Base-by-base conservation (phyloP, 192 early-diverging fungal genomes). In the Mortierella antarctica region DNA sequence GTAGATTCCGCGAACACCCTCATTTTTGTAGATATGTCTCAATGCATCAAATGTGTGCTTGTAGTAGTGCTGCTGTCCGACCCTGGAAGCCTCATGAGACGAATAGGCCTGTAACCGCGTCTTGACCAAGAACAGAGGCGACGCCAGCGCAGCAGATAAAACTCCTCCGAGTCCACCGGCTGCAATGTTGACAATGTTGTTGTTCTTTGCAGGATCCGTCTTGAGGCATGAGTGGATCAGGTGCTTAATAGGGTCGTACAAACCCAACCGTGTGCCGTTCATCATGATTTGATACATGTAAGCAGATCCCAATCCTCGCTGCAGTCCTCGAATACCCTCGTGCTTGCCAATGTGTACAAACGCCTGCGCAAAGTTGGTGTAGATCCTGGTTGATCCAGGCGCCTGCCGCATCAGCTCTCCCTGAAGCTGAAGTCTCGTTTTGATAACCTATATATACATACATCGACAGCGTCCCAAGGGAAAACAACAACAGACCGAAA, bases 361-460 rank as follows among this genome's bases (percentile, higher is more conserved):
- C 20, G 95, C 93, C 69, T 92, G 89, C 42, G 93, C 85, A 46
- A 93, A 91, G 67, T 93, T 95, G 70, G 85, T 89, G 83, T 97
- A 97, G 23, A 91, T 86, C 59, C 81, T 64, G 12, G 69, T 68
- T 31, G 82, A 60, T 70, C 82, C 86, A 18, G 85, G 60, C 65
- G 85, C 87, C 20, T 80, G 83, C 31, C 83, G 79, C 17, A 90
- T 88, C 67, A 95, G 86, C 82, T 99, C 96, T 49, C 96, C 96
- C 83, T 98, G 97, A 49, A 98, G 87, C 82, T 98, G 97, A 57
- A 98, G 86, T 44, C 97, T 91, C 14, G 94, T 96, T 80, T 98
- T 98, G 42, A 96, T 95, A 0, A 98, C 92, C 93, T 64, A n/a
- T n/a, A n/a, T n/a, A n/a, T n/a, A n/a, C n/a, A n/a, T n/a, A 44